Evolutionary conservation across 257 asterid genomes (phyloP), one percentile per base, ranked within the genome.

Genomic region (Solanum dulcamara): DNA sequence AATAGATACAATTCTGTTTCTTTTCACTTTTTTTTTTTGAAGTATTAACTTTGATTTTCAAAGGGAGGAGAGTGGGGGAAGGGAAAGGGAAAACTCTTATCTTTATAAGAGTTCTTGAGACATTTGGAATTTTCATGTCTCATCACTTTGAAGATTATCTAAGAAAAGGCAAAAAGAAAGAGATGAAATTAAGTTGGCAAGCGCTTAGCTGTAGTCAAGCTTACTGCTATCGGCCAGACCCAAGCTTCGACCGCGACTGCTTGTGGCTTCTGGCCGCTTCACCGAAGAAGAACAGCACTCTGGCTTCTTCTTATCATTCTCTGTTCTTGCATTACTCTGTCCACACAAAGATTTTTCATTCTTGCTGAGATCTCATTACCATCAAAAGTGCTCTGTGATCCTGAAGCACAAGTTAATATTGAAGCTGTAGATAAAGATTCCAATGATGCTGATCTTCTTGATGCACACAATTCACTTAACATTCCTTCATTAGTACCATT

Each of bases 361-460:
- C 22, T 12, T 12, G 35, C 24, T 24, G 81, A 72, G 22, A 26
- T 74, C 57, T 40, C 57, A n/a, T 13, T 42, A 24, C 33, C 53
- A 72, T 44, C 37, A 9, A 74, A 24, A 71, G 22, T 22, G 22
- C 81, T 42, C n/a, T 74, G 37, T 44, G 60, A 75, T 26, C 26
- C 38, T 44, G 81, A 75, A 35, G 22, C 10, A 72, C 22, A 4
- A 40, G 33, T 7, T 40, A 24, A 12, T 13, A 42, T 42, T n/a
- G 53, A 42, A 75, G 38, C 14, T 7, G 40, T 44, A 46, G 62
- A 4, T 77, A 46, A 28, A 77, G 28, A 77, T 77, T 46, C 42
- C 1, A 48, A 44, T 14, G 83, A 77, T 26, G 62, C 92, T 24
- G 97, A 90, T 89, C 97, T 90, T 86, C 97, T 89, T 74, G 86